Base-by-base conservation (phyloP, 768 basidiomycete species). In the Tricholoma bakamatsutake region DNA sequence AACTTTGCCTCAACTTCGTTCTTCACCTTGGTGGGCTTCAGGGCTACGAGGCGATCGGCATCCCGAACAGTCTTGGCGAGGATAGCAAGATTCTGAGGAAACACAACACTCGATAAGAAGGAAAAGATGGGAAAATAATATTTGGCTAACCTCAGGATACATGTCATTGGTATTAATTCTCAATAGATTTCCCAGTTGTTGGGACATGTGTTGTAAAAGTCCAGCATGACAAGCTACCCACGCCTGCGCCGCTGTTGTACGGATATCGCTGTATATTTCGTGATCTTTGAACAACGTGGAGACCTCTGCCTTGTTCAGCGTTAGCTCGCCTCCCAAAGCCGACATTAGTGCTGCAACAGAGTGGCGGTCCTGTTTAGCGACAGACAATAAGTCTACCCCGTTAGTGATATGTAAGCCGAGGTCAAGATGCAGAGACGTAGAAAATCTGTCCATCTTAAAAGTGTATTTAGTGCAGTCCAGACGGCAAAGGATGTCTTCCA, bases 371-470 rank as follows among this genome's bases (percentile, higher is more conserved):
- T 30, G 37, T 15, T 40, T 55, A 11, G 63, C 47, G 1, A 68
- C 51, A 0, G 79, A 79, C 6, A 78, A 57, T 50, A 80, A 57
- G 47, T 83, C 78, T 27, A 78, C 70, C 0, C 66, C 79, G 11
- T 54, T 54, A 11, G 49, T 53, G 11, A 80, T 69, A 8, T 62
- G 64, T 9, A 78, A 50, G 0, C 62, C 67, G 6, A 72, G 46
- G 54, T 83, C 81, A 8, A 64, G 45, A 60, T 67, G 70, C 13
- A 84, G 59, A 1, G 77, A 66, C 4, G 70, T 57, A 0, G 73
- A 69, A 0, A 82, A 59, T 37, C 67, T 69, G 58, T 81, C 81
- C 79, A 80, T 78, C 33, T 66, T 63, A 45, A 83, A 78, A 0
- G 74, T 72, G 48, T 69, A 65, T 55, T 77, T 80, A 13, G 53